These are phyloP conservation scores for Lanmaoa pseudosensibilis DNA, from an alignment of 768 basidiomycete genomes.

Conservation along the genomic window DNA sequence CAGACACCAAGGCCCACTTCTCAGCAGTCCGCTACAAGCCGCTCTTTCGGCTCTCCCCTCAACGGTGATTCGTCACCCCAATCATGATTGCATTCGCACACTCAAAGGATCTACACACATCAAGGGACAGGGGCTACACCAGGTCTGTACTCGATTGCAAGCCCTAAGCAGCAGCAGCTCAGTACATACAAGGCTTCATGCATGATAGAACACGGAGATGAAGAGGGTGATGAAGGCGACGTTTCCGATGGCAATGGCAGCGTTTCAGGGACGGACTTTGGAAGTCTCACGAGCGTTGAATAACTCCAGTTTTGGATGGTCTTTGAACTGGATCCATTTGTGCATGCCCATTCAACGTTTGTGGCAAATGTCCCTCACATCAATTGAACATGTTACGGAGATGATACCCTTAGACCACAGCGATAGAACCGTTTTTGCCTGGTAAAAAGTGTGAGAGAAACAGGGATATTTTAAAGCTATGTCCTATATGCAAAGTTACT, in stretches of 20 bases:
- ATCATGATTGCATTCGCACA: conserved; percentile 39
- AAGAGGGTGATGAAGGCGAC: conserved; percentile 29
- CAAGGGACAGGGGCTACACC: conserved; percentile 33
- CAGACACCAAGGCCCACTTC: conserved; percentile 30
- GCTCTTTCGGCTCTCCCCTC: conserved; percentile 39
- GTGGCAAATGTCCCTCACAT: neutral
- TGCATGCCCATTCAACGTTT: conserved; percentile 3
- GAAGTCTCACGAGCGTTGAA: conserved; percentile 55
- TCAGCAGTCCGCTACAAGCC: conserved; percentile 33
- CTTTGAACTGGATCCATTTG: conserved; percentile 2
- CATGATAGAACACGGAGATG: conserved; percentile 12
- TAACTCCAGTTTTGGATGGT: conserved; percentile 18
- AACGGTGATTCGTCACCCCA: conserved; percentile 50
- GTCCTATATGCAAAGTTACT: conserved; percentile 6
- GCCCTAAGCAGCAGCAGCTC: conserved; percentile 20
- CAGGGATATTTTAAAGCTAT: neutral
- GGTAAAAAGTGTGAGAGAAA: neutral
- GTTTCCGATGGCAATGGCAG: conserved; percentile 41
- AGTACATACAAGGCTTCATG: conserved; percentile 21
- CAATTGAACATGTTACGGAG: neutral
- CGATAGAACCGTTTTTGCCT: neutral
- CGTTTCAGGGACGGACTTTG: conserved; percentile 42
- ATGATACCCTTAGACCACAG: neutral
- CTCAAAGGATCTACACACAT: conserved; percentile 34
- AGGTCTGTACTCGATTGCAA: conserved; percentile 23